These are phyloP conservation scores for Thuja plicata DNA, from an alignment of 83 land plant genomes.

Conservation along the genomic window DNA sequence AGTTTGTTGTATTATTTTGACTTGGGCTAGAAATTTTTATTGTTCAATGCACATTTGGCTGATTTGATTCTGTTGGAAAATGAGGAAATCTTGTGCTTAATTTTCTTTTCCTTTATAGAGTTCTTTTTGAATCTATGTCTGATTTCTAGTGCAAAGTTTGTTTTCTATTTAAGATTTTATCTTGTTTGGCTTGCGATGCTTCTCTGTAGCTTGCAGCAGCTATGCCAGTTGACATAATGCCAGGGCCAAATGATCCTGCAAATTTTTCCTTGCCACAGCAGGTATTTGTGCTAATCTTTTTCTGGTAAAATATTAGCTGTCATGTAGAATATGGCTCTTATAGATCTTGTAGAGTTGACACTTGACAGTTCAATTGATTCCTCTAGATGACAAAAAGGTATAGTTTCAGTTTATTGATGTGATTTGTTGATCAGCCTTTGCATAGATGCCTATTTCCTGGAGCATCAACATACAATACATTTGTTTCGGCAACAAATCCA, in stretches of 20 bases:
- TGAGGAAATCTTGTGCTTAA: background rate
- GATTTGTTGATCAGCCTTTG: slow-evolving; percentile 64
- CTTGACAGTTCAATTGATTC: background rate
- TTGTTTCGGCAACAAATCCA: slow-evolving; percentile 86
- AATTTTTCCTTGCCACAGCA: slow-evolving; percentile 98
- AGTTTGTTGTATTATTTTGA: background rate
- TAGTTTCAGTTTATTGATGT: background rate
- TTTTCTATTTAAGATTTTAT: background rate
- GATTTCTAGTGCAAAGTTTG: background rate
- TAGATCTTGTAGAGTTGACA: background rate
- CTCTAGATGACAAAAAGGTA: background rate
- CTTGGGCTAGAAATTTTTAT: background rate
- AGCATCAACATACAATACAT: slow-evolving; percentile 79
- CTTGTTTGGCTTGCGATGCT: background rate
- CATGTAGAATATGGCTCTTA: background rate
- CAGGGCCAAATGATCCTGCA: slow-evolving; percentile 90
- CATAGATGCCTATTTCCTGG: slow-evolving; percentile 93
- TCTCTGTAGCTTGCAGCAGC: slow-evolving; percentile 84
- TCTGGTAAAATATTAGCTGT: background rate
- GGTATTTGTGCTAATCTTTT: slow-evolving; percentile 36
- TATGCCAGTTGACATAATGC: slow-evolving; percentile 94
- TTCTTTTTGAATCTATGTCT: background rate
- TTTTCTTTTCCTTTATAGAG: background rate
- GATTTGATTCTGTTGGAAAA: background rate
- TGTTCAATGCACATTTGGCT: background rate